A percentile compares a stretch with the other conserved stretches of the same genome.
Evolutionary conservation across 768 basidiomycete genomes (phyloP).

Genomic region (Termitomyces sp.): DNA sequence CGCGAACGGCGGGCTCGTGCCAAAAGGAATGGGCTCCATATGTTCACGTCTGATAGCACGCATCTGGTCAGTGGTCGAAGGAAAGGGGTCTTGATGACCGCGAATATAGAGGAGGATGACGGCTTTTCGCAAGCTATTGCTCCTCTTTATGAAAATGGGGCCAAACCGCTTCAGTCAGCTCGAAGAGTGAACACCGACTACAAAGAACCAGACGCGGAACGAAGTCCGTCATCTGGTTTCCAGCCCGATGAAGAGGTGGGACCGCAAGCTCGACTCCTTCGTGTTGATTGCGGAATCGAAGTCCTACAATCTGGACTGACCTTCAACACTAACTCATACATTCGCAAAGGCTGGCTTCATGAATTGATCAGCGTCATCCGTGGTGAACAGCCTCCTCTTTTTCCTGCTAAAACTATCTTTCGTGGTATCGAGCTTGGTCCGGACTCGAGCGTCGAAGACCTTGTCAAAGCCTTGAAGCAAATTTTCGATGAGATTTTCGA

Average conservation of each 20-base stretch:
- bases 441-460: conserved; percentile 33
- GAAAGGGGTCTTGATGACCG: conserved; percentile 25
- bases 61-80: conserved; percentile 33
- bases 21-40: conserved; percentile 28
- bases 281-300: conserved; percentile 47
- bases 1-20: conserved; percentile 21
- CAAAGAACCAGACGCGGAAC: conserved; percentile 2
- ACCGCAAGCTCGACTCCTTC: conserved; percentile 14
- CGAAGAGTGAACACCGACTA: not conserved
- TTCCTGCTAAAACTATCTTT: conserved; percentile 24
- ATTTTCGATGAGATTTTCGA: conserved; percentile 40
- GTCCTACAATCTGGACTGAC: conserved; percentile 44
- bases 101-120: conserved; percentile 42
- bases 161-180: conserved; percentile 12
- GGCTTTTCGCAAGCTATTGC: conserved; percentile 35
- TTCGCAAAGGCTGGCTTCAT: conserved; percentile 54
- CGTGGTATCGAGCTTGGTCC: conserved; percentile 39
- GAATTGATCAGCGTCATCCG: conserved; percentile 42
- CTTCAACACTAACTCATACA: conserved; percentile 47
- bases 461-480: conserved; percentile 39
- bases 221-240: not conserved
- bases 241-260: not conserved
- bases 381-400: conserved; percentile 15
- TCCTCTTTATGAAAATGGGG: conserved; percentile 19
- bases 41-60: conserved; percentile 28